Percentiles rank a stretch among this genome's conserved stretches.
phyloP scores from a whole-genome alignment of 768 basidiomycete species.

The Russula virescens region DNA sequence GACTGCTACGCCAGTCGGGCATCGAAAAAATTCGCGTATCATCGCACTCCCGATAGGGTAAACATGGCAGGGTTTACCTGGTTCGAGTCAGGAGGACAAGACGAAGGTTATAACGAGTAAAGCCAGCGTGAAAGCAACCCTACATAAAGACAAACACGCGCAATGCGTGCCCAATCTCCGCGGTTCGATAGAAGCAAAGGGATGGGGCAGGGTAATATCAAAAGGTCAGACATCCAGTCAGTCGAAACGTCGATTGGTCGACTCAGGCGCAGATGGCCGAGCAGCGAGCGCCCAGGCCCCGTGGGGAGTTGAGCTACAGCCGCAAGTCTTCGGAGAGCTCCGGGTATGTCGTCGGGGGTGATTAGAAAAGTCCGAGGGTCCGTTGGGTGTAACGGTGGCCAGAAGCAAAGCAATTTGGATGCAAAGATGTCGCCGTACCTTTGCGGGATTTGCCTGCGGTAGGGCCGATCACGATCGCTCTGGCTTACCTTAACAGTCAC shows the following conservation, averaged over 20 bases:
- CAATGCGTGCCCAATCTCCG: slow-evolving; percentile 5
- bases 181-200: slow-evolving; percentile 1
- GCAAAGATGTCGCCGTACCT: too few relatives aligned
- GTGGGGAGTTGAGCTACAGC: slow-evolving; percentile 10
- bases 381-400: slow-evolving; percentile 3
- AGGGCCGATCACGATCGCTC: too few relatives aligned
- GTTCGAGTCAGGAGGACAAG: neutral
- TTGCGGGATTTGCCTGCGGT: too few relatives aligned
- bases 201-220: neutral
- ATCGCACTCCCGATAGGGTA: neutral
- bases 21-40: neutral
- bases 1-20: neutral
- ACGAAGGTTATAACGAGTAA: neutral
- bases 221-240: neutral
- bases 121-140: neutral
- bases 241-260: slow-evolving; percentile 1
- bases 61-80: neutral
- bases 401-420: neutral
- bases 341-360: neutral
- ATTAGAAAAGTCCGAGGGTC: neutral
- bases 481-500: too few relatives aligned
- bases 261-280: neutral
- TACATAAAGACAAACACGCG: neutral
- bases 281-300: neutral
- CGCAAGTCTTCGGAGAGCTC: neutral